These are phyloP conservation scores for Boletus rubroflammeus DNA, from an alignment of 768 basidiomycete genomes.

Conservation along the genomic window DNA sequence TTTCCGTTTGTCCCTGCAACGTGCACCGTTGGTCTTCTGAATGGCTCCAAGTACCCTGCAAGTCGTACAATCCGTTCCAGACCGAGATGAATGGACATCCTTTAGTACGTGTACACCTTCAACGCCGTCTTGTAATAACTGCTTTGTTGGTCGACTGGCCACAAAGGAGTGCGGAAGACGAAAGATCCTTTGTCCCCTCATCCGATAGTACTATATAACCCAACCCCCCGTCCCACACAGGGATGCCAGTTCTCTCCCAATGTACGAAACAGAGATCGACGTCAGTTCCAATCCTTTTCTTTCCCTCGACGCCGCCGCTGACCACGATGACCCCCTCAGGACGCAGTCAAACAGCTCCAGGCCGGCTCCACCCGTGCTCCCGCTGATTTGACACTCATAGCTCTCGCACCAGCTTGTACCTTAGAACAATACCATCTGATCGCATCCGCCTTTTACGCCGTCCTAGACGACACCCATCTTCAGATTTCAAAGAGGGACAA, in stretches of 20 bases:
- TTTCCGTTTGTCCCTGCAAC: constrained; percentile 97
- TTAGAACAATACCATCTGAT: constrained; percentile 17
- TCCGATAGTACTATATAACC: constrained; percentile 5
- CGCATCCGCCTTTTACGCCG: constrained; percentile 17
- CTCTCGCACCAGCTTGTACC: constrained; percentile 18
- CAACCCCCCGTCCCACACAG: not conserved
- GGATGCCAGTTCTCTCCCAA: not conserved
- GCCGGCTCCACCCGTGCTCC: constrained; percentile 22
- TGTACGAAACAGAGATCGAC: constrained; percentile 20
- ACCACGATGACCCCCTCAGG: constrained; percentile 6
- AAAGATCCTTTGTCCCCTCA: not conserved
- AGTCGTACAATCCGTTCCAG: constrained; percentile 57
- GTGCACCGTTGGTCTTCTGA: constrained; percentile 81
- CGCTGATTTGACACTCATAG: constrained; percentile 16
- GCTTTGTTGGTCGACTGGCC: not conserved
- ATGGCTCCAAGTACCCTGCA: constrained; percentile 51
- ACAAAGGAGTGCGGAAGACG: not conserved
- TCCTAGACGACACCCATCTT: constrained; percentile 19
- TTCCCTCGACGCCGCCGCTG: not conserved
- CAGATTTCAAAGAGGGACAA: constrained; percentile 10
- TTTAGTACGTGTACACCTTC: constrained; percentile 3
- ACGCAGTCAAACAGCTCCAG: constrained; percentile 18
- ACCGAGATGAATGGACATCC: constrained; percentile 66
- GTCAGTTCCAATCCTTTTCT: constrained; percentile 2
- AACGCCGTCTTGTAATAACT: not conserved